Percentiles rank a stretch among this genome's conserved stretches.
phyloP scores from a whole-genome alignment of 345 rosid species.

The Moringa oleifera region DNA sequence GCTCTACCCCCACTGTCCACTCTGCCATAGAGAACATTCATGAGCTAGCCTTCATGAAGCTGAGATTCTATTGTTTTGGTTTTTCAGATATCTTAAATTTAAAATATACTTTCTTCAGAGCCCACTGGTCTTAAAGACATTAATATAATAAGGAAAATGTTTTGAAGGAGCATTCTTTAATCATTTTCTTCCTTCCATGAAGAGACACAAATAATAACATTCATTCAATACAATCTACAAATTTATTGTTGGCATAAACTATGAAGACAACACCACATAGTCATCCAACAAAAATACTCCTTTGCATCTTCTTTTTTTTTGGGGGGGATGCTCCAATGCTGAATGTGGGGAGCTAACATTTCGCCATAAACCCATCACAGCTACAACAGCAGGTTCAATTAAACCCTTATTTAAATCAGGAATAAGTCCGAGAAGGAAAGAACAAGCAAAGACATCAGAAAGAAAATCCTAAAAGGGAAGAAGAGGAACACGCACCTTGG shows the following conservation, averaged over 20 bases:
- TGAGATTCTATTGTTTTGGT: too few relatives aligned
- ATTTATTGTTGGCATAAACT: background rate
- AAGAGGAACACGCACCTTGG: conserved; percentile 30
- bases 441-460: background rate
- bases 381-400: background rate
- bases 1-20: background rate
- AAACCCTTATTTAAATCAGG: background rate
- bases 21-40: background rate
- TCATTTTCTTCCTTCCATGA: background rate
- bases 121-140: too few relatives aligned
- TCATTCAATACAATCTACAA: background rate
- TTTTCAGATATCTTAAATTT: too few relatives aligned
- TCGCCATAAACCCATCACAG: background rate
- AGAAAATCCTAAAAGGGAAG: background rate
- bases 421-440: background rate
- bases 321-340: too few relatives aligned
- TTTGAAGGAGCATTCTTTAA: background rate
- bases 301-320: too few relatives aligned
- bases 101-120: too few relatives aligned
- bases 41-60: background rate
- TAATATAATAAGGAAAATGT: background rate
- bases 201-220: background rate
- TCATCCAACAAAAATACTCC: too few relatives aligned
- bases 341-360: background rate
- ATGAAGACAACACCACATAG: too few relatives aligned